phyloP scores from a whole-genome alignment of 140 eudicot species.

The Flaveria floridana region DNA sequence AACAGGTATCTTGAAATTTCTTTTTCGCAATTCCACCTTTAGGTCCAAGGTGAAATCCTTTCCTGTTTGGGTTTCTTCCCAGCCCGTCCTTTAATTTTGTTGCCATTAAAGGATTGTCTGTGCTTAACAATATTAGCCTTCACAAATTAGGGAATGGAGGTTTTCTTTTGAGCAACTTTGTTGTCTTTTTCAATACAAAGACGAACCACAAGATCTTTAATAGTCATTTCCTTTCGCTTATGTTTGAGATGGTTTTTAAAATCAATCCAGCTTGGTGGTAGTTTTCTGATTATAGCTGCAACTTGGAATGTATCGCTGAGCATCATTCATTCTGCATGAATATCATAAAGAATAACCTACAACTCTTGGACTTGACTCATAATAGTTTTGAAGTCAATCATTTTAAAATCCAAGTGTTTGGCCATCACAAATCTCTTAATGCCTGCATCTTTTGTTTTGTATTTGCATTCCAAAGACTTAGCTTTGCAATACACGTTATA shows the following conservation, averaged over 20 bases:
- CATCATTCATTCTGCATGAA: no score
- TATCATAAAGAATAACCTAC: no score
- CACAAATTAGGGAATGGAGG: no score
- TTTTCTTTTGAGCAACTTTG: neutral
- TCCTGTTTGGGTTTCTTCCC: neutral
- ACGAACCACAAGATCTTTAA: neutral
- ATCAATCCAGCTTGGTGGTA: neutral
- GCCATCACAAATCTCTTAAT: no score
- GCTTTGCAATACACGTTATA: no score
- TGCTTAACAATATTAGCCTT: neutral
- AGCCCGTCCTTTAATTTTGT: neutral
- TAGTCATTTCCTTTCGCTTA: neutral
- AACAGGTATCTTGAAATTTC: neutral
- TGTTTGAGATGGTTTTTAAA: neutral
- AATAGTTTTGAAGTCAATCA: no score
- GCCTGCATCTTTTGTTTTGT: no score
- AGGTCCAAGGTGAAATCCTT: neutral
- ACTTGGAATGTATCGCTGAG: no score
- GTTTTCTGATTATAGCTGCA: no score
- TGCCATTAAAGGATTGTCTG: neutral
- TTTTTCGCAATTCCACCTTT: neutral
- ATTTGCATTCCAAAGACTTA: no score
- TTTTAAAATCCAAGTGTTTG: no score
- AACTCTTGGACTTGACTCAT: no score
- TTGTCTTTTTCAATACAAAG: neutral